These are phyloP conservation scores for Saccharomyces uvarum DNA, from an alignment of 1,139 yeast genomes.

Conservation along the genomic window DNA sequence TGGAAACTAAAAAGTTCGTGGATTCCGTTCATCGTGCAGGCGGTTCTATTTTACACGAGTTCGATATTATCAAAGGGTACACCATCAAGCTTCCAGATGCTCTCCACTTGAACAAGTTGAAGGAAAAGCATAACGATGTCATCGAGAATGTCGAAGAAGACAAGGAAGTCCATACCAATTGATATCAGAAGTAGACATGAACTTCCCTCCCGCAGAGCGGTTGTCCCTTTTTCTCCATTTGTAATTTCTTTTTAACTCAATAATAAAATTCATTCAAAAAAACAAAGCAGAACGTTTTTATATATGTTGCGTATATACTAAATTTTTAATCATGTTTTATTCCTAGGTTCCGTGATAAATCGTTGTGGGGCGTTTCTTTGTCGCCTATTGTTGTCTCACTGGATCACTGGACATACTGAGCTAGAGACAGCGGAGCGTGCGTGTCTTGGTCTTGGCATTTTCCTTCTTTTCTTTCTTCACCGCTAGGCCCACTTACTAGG, in stretches of 20 bases:
- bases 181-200: neutral
- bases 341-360: neutral
- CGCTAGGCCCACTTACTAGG: neutral
- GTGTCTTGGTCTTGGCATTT: no score
- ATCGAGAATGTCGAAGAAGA: conserved; percentile 26
- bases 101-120: conserved; percentile 18
- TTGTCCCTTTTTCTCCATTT: neutral
- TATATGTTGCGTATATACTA: neutral
- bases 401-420: no score
- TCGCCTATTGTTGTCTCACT: neutral
- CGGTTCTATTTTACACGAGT: conserved; percentile 58
- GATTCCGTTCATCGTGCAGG: conserved; percentile 39
- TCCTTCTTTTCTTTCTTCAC: no score
- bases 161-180: conserved; percentile 18
- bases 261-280: neutral
- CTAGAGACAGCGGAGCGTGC: neutral
- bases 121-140: conserved; percentile 16
- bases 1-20: conserved; percentile 19
- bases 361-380: neutral
- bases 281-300: neutral
- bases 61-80: conserved; percentile 60
- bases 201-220: neutral
- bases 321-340: neutral
- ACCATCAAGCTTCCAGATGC: conserved; percentile 28
- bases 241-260: neutral